Base-by-base conservation (phyloP, 1,284 basidiomycete genomes). In the Peniophora sp. region DNA sequence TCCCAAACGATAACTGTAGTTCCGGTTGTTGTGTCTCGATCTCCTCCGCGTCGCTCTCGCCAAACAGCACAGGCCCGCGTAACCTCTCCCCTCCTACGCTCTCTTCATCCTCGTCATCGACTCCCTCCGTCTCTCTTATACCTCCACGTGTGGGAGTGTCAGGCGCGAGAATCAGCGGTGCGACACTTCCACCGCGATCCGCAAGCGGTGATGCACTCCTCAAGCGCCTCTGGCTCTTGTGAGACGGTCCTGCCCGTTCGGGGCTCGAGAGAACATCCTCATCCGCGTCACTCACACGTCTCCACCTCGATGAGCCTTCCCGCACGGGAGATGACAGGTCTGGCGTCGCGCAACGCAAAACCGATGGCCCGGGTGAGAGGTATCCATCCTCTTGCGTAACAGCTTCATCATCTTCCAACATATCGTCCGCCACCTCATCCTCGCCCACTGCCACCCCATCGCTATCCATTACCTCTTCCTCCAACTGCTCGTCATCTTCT, bases 341-440 rank as follows among this genome's bases (percentile, higher is more conserved):
- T 35, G 80, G 75, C 10, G 75, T 74, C 52, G 77, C 75, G 57
- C 64, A 64, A 53, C 72, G 68, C 53, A 70, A 70, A 58, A 73
- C 66, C 47, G 78, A 79, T 52, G 75, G 69, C 14, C 77, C 70
- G 17, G 85, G 85, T 17, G 86, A 87, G 52, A 83, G 70, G 64
- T 89, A 89, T 35, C 87, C 86, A 57, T 86, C 85, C 61, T 89
- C 87, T 65, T 88, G 87, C 59, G 72, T 69, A 34, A 87, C 81
- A 19, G 56, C 69, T 51, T 69, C 65, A 27, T 61, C 59, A 48
- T 71, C 66, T 49, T 70, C 32, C 63, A 55, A 16, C 50, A 39
- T 51, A 35, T 56, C 56, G n/a, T 47, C 58, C 43, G 58, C 59
- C 11, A 54, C 55, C 49, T 52, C 53, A 8, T 65, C 62, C 9